A percentile compares a stretch with the other conserved stretches of the same genome.
phyloP scores from a whole-genome alignment of 768 basidiomycete species.

The Artomyces pyxidatus region DNA sequence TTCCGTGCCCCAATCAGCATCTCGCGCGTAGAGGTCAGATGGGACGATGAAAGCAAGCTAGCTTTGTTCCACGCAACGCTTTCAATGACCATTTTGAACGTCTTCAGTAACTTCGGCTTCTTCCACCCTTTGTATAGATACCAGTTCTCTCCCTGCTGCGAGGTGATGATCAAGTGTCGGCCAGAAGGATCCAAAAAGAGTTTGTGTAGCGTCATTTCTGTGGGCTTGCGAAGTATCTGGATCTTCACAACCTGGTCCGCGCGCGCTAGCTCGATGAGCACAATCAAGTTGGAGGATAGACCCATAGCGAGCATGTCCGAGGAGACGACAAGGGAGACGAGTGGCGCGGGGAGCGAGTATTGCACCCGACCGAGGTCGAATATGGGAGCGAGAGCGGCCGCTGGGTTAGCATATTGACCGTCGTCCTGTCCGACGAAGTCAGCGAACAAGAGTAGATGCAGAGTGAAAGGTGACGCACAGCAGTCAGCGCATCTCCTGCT shows the following conservation, averaged over 20 bases:
- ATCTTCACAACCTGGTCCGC: conserved; percentile 83
- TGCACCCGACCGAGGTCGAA: conserved; percentile 88
- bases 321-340: conserved; percentile 74
- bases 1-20: conserved; percentile 81
- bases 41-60: conserved; percentile 51
- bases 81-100: conserved; percentile 82
- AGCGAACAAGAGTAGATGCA: conserved; percentile 4
- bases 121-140: conserved; percentile 79
- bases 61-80: conserved; percentile 87
- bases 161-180: conserved; percentile 81
- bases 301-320: conserved; percentile 87
- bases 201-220: conserved; percentile 72
- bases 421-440: conserved; percentile 27
- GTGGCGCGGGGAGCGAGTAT: conserved; percentile 78
- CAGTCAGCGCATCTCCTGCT: conserved; percentile 30
- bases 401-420: conserved; percentile 19
- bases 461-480: conserved; percentile 3
- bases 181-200: conserved; percentile 92
- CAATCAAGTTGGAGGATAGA: conserved; percentile 62
- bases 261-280: conserved; percentile 84
- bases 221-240: conserved; percentile 61
- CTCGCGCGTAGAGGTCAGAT: conserved; percentile 72
- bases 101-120: conserved; percentile 72
- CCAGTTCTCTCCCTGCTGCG: conserved; percentile 87
- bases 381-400: conserved; percentile 43